phyloP scores from a whole-genome alignment of 768 basidiomycete genomes.

The Mycena galopus region DNA sequence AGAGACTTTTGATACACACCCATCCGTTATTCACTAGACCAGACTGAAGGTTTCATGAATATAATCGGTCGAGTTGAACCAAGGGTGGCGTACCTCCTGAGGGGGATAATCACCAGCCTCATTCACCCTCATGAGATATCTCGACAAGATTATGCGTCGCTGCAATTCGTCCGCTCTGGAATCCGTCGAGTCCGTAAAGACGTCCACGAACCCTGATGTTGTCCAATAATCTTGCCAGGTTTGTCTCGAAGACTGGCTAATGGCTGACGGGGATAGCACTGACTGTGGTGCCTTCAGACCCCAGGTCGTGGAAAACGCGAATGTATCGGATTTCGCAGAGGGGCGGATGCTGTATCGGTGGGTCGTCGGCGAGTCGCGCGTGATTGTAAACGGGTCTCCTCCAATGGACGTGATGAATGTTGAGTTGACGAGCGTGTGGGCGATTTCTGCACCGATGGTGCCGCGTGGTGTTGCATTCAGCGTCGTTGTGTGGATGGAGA shows the following conservation, averaged over 20 bases:
- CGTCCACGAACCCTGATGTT: constrained; percentile 64
- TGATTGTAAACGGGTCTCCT: constrained; percentile 55
- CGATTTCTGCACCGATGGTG: constrained; percentile 51
- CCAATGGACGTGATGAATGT: constrained; percentile 59
- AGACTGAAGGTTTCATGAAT: constrained; percentile 50
- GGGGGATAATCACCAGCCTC: constrained; percentile 69
- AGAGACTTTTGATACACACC: constrained; percentile 50
- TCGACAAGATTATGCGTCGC: constrained; percentile 66
- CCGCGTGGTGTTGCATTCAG: constrained; percentile 39
- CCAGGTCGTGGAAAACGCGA: constrained; percentile 56
- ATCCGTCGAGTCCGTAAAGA: constrained; percentile 63
- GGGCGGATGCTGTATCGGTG: constrained; percentile 66
- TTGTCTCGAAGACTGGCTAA: constrained; percentile 51
- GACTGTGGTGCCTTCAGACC: constrained; percentile 32
- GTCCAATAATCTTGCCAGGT: constrained; percentile 65
- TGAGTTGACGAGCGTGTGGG: constrained; percentile 55
- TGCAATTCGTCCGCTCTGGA: constrained; percentile 67
- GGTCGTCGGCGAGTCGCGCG: constrained; percentile 54
- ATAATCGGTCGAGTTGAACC: constrained; percentile 8
- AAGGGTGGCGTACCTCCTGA: constrained; percentile 61
- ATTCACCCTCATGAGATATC: constrained; percentile 71
- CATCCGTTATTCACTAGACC: constrained; percentile 69
- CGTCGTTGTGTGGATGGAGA: constrained; percentile 61
- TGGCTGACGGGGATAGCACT: constrained; percentile 40
- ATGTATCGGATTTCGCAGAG: constrained; percentile 35